Evolutionary conservation across 768 basidiomycete genomes (phyloP), one percentile per base, ranked within the genome.

Genomic region (Lyophyllum decastes): DNA sequence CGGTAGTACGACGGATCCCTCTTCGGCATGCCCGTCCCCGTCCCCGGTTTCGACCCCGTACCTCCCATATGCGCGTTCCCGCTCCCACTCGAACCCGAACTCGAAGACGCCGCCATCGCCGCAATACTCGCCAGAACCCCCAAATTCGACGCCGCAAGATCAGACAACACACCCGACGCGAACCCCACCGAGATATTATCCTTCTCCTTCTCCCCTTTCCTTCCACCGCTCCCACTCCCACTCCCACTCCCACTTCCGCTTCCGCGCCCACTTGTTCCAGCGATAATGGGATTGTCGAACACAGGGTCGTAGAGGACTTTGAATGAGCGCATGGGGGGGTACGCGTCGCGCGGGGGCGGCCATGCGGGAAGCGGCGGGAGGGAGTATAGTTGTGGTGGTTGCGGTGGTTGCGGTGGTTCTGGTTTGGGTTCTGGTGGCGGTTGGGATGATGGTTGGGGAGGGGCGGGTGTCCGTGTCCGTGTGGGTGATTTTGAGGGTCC

Each of bases 221-320:
- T 24, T 4, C 70, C 71, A 72, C 56, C 14, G 14, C 45, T 46
- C 46, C 25, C 24, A 47, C 25, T 26, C 24, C 30, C 30, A 30
- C n/a, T n/a, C n/a, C n/a, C n/a, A n/a, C n/a, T n/a, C n/a, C n/a
- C n/a, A n/a, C n/a, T n/a, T n/a, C n/a, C n/a, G n/a, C n/a, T n/a
- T n/a, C n/a, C n/a, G n/a, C n/a, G n/a, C n/a, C n/a, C n/a, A n/a
- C n/a, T n/a, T n/a, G n/a, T n/a, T n/a, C n/a, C n/a, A n/a, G 44
- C 30, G 30, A 33, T 11, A 6, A 11, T 6, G 11, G 30, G 51
- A 14, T 60, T 57, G 66, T 89, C 87, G 24, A 81, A 64, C 2
- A 73, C 57, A 27, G 85, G 81, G 66, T 92, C 89, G 66, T 80
- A 90, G 7, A 90, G 69, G 9, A 91, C 76, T 64, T 83, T 87